These are phyloP conservation scores for Stemphylium beticola DNA, from an alignment of 2,329 filamentous ascomycete genomes.

Conservation along the genomic window DNA sequence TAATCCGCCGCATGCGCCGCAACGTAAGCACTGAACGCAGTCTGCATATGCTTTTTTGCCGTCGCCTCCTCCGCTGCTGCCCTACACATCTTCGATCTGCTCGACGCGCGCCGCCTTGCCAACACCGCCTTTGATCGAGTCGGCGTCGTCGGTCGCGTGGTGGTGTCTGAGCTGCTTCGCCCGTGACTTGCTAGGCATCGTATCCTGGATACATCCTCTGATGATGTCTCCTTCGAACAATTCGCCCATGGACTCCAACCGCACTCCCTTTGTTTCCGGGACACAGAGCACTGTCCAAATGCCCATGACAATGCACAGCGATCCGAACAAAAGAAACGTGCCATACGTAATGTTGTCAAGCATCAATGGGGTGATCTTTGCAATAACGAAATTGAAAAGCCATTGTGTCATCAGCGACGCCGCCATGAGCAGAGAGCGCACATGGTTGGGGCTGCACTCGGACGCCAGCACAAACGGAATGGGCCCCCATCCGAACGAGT, in stretches of 20 bases:
- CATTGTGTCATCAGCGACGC: conserved; percentile 55
- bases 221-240: conserved; percentile 53
- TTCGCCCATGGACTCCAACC: conserved; percentile 50
- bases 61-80: conserved; percentile 8
- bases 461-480: conserved; percentile 54
- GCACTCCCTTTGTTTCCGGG: conserved; percentile 54
- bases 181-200: conserved; percentile 44
- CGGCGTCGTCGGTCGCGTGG: conserved; percentile 38
- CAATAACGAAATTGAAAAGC: conserved; percentile 43
- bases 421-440: conserved; percentile 53
- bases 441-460: conserved; percentile 51
- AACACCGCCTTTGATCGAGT: conserved; percentile 28
- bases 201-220: conserved; percentile 49
- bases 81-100: conserved; percentile 38
- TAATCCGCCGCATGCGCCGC: conserved; percentile 11
- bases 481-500: conserved; percentile 56
- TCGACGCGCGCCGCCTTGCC: conserved; percentile 31
- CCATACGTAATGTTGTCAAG: conserved; percentile 53
- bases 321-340: conserved; percentile 53
- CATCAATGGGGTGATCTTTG: conserved; percentile 52
- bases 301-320: conserved; percentile 52
- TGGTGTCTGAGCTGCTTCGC: conserved; percentile 46
- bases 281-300: conserved; percentile 52
- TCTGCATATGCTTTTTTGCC: conserved; percentile 11
- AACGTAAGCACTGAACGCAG: conserved; percentile 11